These are phyloP conservation scores for Polyporus tsugae DNA, from an alignment of 1,284 basidiomycete species.

Conservation along the genomic window DNA sequence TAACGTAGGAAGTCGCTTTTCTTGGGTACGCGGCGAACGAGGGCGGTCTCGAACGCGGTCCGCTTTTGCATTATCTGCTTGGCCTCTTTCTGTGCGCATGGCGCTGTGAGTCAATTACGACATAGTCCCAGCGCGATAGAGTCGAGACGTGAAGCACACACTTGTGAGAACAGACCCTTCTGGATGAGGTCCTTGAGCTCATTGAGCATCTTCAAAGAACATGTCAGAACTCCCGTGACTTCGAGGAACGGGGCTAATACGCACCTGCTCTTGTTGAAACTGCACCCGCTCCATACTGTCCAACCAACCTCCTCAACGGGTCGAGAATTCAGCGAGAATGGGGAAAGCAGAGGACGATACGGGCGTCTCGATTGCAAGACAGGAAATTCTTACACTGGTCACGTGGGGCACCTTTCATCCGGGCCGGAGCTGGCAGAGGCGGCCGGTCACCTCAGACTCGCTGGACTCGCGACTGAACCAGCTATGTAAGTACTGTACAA, in stretches of 20 bases:
- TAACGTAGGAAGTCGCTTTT: constrained; percentile 93
- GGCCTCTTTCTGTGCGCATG: constrained; percentile 70
- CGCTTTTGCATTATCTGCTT: constrained; percentile 89
- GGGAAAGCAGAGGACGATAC: constrained; percentile 11
- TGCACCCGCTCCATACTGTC: constrained; percentile 89
- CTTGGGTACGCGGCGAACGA: constrained; percentile 85
- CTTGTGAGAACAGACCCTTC: constrained; percentile 88
- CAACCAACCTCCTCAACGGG: not conserved
- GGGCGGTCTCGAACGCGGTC: constrained; percentile 84
- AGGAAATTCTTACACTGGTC: constrained; percentile 26
- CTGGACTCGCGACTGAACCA: not conserved
- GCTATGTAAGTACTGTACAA: no score
- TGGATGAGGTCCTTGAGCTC: constrained; percentile 95
- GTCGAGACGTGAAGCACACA: constrained; percentile 45
- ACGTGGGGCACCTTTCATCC: constrained; percentile 16
- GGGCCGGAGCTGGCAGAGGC: not conserved
- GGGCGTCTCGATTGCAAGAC: constrained; percentile 12
- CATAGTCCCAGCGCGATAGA: constrained; percentile 9
- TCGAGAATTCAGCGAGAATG: constrained; percentile 7
- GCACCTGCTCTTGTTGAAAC: constrained; percentile 90
- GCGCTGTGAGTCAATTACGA: constrained; percentile 31
- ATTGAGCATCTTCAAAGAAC: constrained; percentile 76
- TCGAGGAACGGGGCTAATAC: constrained; percentile 14
- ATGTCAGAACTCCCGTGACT: not conserved
- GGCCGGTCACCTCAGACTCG: not conserved